Conservation (phyloP, 768 basidiomycete genomes). For the Trametes elegans region DNA sequence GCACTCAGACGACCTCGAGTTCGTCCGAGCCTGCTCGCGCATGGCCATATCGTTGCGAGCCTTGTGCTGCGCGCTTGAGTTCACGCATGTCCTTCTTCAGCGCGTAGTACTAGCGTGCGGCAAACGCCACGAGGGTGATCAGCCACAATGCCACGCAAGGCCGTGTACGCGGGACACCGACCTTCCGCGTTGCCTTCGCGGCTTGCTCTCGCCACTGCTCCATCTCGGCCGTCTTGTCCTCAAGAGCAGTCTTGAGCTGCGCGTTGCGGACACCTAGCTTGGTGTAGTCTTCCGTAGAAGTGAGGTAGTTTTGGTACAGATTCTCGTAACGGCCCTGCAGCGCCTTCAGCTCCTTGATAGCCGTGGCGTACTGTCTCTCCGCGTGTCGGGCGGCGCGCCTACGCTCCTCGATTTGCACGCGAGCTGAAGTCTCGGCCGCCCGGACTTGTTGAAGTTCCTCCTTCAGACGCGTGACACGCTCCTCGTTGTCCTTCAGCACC, state of each 20-base stretch:
- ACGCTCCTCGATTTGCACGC: neutral
- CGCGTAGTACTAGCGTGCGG: constrained; percentile 1
- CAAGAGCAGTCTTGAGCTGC: neutral
- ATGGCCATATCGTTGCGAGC: neutral
- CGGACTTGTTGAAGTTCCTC: neutral
- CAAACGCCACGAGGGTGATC: neutral
- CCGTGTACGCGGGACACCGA: no score
- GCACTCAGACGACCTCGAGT: constrained; percentile 7
- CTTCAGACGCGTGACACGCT: neutral
- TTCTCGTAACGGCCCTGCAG: neutral
- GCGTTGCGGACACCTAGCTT: neutral
- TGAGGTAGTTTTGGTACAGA: constrained; percentile 1
- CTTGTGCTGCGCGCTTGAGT: neutral
- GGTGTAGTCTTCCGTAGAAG: constrained; percentile 1
- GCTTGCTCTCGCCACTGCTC: constrained; percentile 8
- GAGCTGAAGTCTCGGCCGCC: neutral
- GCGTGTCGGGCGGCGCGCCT: neutral
- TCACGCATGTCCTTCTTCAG: constrained; percentile 6
- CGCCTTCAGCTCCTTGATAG: neutral
- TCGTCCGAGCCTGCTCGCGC: constrained; percentile 5
- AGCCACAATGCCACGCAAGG: neutral
- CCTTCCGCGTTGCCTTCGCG: constrained; percentile 14
- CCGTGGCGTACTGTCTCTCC: neutral
- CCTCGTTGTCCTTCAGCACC: constrained; percentile 3
- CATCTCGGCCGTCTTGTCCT: neutral